phyloP scores from a whole-genome alignment of 257 asterid species.

The Solanum pennellii region DNA sequence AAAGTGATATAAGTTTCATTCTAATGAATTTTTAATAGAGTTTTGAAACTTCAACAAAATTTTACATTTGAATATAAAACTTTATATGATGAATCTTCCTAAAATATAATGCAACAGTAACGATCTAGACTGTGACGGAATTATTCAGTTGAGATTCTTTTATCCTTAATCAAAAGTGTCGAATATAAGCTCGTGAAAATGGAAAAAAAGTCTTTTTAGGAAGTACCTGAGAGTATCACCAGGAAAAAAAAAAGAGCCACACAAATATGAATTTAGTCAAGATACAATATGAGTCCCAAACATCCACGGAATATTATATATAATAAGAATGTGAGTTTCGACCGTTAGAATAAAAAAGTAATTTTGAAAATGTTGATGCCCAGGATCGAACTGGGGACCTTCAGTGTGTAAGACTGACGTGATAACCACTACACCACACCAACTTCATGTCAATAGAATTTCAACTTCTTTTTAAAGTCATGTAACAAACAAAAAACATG shows the following conservation, averaged over 20 bases:
- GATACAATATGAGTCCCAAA: no score
- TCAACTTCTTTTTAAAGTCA: fast-evolving
- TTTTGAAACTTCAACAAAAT: background rate
- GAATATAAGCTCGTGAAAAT: no score
- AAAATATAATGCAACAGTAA: no score
- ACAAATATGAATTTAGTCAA: no score
- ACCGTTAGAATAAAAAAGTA: no score
- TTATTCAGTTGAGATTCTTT: background rate
- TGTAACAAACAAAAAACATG: background rate
- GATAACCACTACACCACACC: slow-evolving; percentile 57
- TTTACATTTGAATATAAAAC: background rate
- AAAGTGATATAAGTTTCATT: background rate
- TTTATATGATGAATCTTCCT: background rate
- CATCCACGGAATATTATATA: no score
- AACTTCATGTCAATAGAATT: background rate
- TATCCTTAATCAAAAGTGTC: no score
- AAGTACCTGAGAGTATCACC: no score
- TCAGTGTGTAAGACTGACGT: slow-evolving; percentile 43
- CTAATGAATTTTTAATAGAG: background rate
- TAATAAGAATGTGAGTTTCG: no score
- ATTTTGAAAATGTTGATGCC: slow-evolving; percentile 19
- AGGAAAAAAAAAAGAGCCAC: no score
- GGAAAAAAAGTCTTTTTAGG: no score
- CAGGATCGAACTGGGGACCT: slow-evolving; percentile 53
- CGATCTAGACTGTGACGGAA: no score